A percentile compares a stretch with the other conserved stretches of the same genome.
phyloP scores from a whole-genome alignment of 2,329 filamentous ascomycete species.

The Boeremia exigua region DNA sequence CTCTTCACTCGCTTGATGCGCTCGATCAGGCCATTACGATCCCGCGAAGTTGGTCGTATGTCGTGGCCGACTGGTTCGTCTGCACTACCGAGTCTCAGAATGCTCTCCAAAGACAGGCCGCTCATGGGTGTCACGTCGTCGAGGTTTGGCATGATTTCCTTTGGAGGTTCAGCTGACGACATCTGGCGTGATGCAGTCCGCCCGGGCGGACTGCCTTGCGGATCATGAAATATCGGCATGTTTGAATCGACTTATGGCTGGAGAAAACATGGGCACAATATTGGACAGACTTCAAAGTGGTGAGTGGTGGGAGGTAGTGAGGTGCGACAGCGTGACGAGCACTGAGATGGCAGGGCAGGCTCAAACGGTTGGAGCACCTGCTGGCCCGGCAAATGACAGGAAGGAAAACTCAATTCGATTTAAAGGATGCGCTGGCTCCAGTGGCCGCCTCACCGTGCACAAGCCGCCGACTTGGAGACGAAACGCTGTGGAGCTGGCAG shows the following conservation, averaged over 20 bases:
- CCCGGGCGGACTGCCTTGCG: conserved; percentile 35
- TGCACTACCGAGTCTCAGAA: conserved; percentile 6
- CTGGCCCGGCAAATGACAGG: conserved; percentile 39
- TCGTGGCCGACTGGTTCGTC: conserved; percentile 28
- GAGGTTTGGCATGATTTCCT: conserved; percentile 21
- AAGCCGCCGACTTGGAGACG: conserved; percentile 25
- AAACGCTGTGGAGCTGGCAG: conserved; percentile 26
- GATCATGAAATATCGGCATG: conserved; percentile 52
- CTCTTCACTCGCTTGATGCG: conserved; percentile 80
- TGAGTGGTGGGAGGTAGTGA: background rate
- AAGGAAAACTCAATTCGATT: conserved; percentile 34
- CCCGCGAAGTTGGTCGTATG: conserved; percentile 46
- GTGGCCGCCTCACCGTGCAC: conserved; percentile 29
- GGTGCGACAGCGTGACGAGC: conserved; percentile 21
- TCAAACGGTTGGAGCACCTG: conserved; percentile 41
- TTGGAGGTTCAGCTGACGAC: conserved; percentile 22
- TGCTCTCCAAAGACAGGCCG: conserved; percentile 11
- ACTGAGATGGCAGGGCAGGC: conserved; percentile 32
- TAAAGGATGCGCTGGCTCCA: conserved; percentile 45
- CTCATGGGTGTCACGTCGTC: conserved; percentile 15
- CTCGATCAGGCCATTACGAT: conserved; percentile 81
- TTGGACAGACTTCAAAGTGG: background rate
- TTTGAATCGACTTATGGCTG: conserved; percentile 23
- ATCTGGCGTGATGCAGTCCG: conserved; percentile 24
- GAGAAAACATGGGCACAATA: conserved; percentile 35